These are phyloP conservation scores for Aaosphaeria pasadenensis DNA, from an alignment of 2,329 filamentous ascomycete species.

Conservation along the genomic window DNA sequence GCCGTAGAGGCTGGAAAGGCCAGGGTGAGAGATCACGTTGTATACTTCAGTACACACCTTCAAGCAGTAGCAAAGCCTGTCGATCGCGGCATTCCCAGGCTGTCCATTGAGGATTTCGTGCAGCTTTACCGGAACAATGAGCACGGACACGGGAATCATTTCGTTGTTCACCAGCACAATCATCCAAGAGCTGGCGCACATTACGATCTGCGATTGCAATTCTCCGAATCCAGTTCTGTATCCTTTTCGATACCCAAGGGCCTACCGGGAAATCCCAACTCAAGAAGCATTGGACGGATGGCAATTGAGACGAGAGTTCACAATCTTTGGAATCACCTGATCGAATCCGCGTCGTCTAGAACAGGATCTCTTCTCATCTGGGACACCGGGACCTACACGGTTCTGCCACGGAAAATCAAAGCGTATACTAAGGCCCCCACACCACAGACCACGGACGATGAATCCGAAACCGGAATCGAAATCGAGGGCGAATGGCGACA, in stretches of 20 bases:
- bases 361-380: slow-evolving; percentile 46
- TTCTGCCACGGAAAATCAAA: slow-evolving; percentile 24
- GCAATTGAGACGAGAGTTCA: slow-evolving; percentile 46
- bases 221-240: slow-evolving; percentile 63
- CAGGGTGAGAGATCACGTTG: slow-evolving; percentile 47
- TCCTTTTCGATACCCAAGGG: slow-evolving; percentile 53
- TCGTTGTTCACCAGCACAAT: slow-evolving; percentile 71
- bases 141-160: slow-evolving; percentile 47
- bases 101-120: slow-evolving; percentile 43
- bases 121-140: slow-evolving; percentile 49
- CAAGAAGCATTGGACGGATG: slow-evolving; percentile 38
- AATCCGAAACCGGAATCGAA: slow-evolving; percentile 1
- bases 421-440: slow-evolving; percentile 10
- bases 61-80: slow-evolving; percentile 21
- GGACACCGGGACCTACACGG: slow-evolving; percentile 45
- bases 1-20: slow-evolving; percentile 53
- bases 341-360: slow-evolving; percentile 42
- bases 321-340: slow-evolving; percentile 45
- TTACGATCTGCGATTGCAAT: slow-evolving; percentile 69
- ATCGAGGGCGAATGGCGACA: neutral
- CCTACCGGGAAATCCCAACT: slow-evolving; percentile 42
- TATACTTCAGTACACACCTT: slow-evolving; percentile 47
- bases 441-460: slow-evolving; percentile 31
- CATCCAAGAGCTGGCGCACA: slow-evolving; percentile 67
- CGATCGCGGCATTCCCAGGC: slow-evolving; percentile 20